phyloP scores from a whole-genome alignment of 163 green algal species.

The Scenedesmus sp. region DNA sequence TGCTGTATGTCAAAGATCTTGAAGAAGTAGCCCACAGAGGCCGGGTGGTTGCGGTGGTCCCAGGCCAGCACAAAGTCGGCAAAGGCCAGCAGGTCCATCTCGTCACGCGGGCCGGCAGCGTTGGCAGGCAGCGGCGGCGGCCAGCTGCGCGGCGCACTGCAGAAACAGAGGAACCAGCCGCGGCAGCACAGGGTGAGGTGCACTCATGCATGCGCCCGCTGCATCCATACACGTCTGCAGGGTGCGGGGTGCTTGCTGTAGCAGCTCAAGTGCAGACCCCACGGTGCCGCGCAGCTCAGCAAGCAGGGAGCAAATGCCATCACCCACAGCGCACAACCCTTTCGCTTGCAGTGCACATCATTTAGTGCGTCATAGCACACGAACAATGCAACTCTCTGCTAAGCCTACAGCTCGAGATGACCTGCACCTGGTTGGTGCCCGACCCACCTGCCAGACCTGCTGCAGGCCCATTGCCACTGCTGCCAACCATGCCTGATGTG shows the following conservation, averaged over 20 bases:
- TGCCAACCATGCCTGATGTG: background rate
- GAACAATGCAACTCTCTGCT: too few relatives aligned
- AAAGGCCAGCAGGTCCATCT: slow-evolving; percentile 78
- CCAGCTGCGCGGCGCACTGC: background rate
- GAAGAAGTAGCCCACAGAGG: slow-evolving; percentile 78
- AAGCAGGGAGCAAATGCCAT: too few relatives aligned
- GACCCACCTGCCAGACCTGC: background rate
- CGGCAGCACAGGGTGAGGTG: background rate
- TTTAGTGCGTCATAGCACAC: too few relatives aligned
- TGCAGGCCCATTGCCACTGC: background rate
- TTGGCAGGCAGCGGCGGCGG: slow-evolving; percentile 26
- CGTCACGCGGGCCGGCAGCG: slow-evolving; percentile 59
- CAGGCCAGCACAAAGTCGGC: slow-evolving; percentile 77
- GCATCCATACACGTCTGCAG: too few relatives aligned
- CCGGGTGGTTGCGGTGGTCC: slow-evolving; percentile 70
- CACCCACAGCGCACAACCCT: too few relatives aligned
- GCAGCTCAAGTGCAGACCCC: too few relatives aligned
- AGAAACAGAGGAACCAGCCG: background rate
- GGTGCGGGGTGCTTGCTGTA: too few relatives aligned
- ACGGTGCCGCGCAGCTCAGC: too few relatives aligned
- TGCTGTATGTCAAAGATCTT: slow-evolving; percentile 74
- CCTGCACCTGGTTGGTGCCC: too few relatives aligned
- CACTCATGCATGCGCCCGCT: too few relatives aligned
- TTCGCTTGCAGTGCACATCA: too few relatives aligned
- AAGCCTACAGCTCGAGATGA: too few relatives aligned